Evolutionary conservation across 352 stramenopile species (phyloP).

Genomic region (Pythium folliculosum): DNA sequence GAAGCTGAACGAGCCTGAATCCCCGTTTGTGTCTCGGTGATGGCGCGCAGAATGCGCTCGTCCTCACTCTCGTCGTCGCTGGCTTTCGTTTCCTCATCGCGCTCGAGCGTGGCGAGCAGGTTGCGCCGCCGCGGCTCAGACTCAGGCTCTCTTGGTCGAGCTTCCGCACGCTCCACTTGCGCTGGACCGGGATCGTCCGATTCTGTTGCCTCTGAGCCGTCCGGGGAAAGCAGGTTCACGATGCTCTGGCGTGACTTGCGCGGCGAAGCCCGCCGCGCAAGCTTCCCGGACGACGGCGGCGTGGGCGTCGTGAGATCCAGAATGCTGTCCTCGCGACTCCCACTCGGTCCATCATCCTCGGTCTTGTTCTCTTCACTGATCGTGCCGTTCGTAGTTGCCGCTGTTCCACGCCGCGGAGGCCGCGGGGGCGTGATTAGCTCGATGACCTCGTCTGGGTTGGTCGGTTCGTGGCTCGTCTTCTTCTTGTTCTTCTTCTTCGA

Average conservation of each 20-base stretch:
- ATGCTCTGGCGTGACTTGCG: slow-evolving; percentile 27
- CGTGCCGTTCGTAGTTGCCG: not conserved
- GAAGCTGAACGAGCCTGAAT: not conserved
- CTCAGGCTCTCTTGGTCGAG: not conserved
- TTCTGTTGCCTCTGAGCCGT: slow-evolving; percentile 13
- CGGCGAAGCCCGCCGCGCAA: not conserved
- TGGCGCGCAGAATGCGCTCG: not conserved
- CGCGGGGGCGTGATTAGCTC: slow-evolving; percentile 29
- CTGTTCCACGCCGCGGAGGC: not conserved
- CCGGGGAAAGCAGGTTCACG: slow-evolving; percentile 50
- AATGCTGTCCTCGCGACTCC: slow-evolving; percentile 1
- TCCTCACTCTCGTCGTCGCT: slow-evolving; percentile 15
- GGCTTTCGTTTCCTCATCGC: not conserved
- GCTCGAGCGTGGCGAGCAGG: not conserved
- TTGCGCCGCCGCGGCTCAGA: not conserved
- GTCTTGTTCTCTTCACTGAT: slow-evolving; percentile 2
- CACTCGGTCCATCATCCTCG: not conserved
- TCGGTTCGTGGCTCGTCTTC: not conserved
- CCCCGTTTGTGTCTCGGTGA: slow-evolving; percentile 2
- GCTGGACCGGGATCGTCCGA: slow-evolving; percentile 8
- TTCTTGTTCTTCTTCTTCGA: slow-evolving; percentile 5
- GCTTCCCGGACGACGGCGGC: slow-evolving; percentile 11
- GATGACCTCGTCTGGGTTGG: slow-evolving; percentile 9
- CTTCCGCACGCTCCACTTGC: not conserved
- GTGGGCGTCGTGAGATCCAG: slow-evolving; percentile 33